A percentile compares a stretch with the other conserved stretches of the same genome.
Conservation (phyloP, 1,139 yeast genomes). For the Hyphopichia buzzinii region DNA sequence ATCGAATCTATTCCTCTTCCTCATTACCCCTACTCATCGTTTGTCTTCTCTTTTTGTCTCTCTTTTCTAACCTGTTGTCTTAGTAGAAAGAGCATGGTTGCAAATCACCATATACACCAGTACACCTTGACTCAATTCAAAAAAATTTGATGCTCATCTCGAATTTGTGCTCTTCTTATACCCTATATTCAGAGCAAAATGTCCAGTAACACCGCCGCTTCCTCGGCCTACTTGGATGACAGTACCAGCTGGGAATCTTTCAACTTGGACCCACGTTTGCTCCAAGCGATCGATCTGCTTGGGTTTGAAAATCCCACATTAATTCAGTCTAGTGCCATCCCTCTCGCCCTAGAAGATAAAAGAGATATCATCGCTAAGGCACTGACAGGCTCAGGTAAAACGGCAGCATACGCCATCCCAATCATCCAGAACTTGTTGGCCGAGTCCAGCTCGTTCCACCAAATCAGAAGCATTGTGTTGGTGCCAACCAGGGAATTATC, state of each 20-base stretch:
- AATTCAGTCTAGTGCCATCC: conserved; percentile 89
- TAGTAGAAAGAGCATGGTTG: too few species aligned
- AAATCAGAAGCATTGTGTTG: conserved; percentile 56
- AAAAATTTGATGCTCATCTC: conserved; percentile 7
- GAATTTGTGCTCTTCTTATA: background rate
- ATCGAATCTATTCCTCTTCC: too few species aligned
- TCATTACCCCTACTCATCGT: too few species aligned
- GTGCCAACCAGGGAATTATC: conserved; percentile 88
- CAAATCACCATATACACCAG: too few species aligned
- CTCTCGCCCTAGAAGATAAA: conserved; percentile 81
- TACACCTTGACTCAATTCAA: conserved; percentile 1
- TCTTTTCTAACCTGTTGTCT: too few species aligned
- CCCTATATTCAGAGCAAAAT: conserved; percentile 5
- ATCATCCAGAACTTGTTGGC: conserved; percentile 65
- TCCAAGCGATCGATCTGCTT: conserved; percentile 79
- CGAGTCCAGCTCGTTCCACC: conserved; percentile 20
- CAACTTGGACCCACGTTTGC: conserved; percentile 73
- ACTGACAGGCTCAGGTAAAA: conserved; percentile 88
- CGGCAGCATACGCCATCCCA: conserved; percentile 81
- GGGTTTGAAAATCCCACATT: conserved; percentile 86
- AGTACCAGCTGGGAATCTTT: conserved; percentile 68
- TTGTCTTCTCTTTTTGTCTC: too few species aligned
- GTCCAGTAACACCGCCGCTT: conserved; percentile 36
- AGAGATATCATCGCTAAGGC: conserved; percentile 88
- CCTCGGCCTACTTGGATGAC: conserved; percentile 69